Conservation (phyloP, 805 yeast species). For the Metschnikowia colocasiae region DNA sequence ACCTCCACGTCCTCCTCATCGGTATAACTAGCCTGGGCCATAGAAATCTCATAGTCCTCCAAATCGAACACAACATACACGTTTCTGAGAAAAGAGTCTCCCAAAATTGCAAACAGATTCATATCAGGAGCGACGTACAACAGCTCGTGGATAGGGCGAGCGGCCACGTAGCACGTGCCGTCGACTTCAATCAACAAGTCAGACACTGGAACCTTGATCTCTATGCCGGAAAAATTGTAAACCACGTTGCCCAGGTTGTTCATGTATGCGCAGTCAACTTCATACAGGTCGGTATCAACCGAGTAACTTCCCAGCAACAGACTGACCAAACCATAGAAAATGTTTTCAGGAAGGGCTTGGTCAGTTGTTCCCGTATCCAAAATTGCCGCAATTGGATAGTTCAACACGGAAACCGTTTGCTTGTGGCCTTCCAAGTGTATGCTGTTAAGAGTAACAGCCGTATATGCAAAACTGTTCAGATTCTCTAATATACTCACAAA, state of each 20-base stretch:
- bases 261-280: background rate
- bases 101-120: too few relatives aligned
- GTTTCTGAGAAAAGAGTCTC: conserved; percentile 61
- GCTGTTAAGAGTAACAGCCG: background rate
- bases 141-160: too few relatives aligned
- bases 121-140: too few relatives aligned
- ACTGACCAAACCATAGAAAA: background rate
- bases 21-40: background rate
- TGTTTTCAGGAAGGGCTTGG: background rate
- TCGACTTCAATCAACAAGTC: background rate
- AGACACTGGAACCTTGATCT: background rate
- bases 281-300: background rate
- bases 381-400: background rate
- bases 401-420: background rate
- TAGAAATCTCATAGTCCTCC: conserved; percentile 46
- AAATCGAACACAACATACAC: conserved; percentile 65
- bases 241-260: background rate
- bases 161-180: background rate
- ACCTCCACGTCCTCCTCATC: background rate
- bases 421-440: background rate
- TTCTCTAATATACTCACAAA: background rate
- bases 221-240: background rate
- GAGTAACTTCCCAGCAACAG: background rate
- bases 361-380: background rate
- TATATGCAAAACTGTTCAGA: too few relatives aligned